Evolutionary conservation across 441 rosid genomes (phyloP), one percentile per base, ranked within the genome.

Genomic region (Metrosideros polymorpha): DNA sequence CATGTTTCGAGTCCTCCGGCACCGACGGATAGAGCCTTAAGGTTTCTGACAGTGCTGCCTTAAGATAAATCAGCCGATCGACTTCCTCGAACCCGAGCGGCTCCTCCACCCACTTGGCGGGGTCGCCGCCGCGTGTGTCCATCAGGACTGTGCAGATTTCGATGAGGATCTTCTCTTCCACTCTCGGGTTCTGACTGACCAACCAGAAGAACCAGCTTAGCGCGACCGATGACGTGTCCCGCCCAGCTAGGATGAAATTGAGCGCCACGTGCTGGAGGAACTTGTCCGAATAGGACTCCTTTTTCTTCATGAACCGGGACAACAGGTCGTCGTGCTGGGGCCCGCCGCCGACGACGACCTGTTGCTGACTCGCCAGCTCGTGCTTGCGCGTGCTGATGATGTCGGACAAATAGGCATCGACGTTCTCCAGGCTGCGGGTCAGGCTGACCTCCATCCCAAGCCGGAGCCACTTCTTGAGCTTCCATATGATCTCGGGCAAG

Each of bases 181-280:
- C 86, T 7, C 84, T 45, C 47, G 88, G 86, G 88, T 71, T 84
- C 25, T 42, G 29, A 42, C 84, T 71, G 49, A 87, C 88, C 85
- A 71, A 27, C 88, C 88, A 87, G 86, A 87, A 87, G 84, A 87
- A 87, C 88, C 86, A 87, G 84, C 84, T 87, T 35, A 87, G 57
- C n/a, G 86, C 88, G 6, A 83, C 88, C 25, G 88, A 87, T 53
- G 88, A 86, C 83, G 88, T 86, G 85, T 86, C 88, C 25, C 88
- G 86, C 71, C 87, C 85, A 29, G 88, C 88, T n/a, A 87, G 86
- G 88, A 87, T 87, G 85, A 87, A 87, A 25, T 87, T 87, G 49
- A 87, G 88, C 39, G 86, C 86, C 47, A 87, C 88, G 22, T 87
- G 83, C 54, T 87, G 88, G 27, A 87, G 88, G 86, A 76, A 87